Evolutionary conservation across 2,329 filamentous ascomycete species (phyloP).

Genomic region (Chrysosporium queenslandicum): DNA sequence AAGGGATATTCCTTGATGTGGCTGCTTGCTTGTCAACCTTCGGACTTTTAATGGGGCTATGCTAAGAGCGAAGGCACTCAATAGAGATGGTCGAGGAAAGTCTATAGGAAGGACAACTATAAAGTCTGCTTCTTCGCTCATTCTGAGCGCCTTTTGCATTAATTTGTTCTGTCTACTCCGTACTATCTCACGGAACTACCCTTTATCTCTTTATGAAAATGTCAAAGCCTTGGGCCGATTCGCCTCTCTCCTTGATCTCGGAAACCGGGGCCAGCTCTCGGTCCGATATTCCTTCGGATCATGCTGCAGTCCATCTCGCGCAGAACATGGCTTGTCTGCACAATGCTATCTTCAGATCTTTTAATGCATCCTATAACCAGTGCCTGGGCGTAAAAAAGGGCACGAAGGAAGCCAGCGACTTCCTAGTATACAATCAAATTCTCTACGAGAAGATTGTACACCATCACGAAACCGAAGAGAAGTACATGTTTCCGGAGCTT

Average conservation of each 20-base stretch:
- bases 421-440: constrained; percentile 25
- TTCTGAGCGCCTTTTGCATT: too few relatives aligned
- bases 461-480: constrained; percentile 28
- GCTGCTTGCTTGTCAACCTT: neutral
- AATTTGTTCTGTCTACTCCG: too few relatives aligned
- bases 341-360: constrained; percentile 33
- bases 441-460: constrained; percentile 26
- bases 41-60: neutral
- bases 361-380: constrained; percentile 35
- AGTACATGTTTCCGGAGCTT: constrained; percentile 25
- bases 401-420: constrained; percentile 21
- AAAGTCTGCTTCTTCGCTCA: too few relatives aligned
- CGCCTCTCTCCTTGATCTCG: constrained; percentile 10
- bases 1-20: neutral
- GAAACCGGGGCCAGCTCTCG: constrained; percentile 12
- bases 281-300: constrained; percentile 11
- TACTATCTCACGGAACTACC: too few relatives aligned
- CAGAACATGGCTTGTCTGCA: constrained; percentile 29
- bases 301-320: constrained; percentile 7
- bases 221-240: constrained; percentile 14
- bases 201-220: constrained; percentile 1
- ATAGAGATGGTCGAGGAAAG: too few relatives aligned
- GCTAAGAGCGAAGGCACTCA: neutral
- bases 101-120: too few relatives aligned
- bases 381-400: constrained; percentile 22